Conservation (phyloP, 163 green algal species). For the Smithsoniella earleae region DNA sequence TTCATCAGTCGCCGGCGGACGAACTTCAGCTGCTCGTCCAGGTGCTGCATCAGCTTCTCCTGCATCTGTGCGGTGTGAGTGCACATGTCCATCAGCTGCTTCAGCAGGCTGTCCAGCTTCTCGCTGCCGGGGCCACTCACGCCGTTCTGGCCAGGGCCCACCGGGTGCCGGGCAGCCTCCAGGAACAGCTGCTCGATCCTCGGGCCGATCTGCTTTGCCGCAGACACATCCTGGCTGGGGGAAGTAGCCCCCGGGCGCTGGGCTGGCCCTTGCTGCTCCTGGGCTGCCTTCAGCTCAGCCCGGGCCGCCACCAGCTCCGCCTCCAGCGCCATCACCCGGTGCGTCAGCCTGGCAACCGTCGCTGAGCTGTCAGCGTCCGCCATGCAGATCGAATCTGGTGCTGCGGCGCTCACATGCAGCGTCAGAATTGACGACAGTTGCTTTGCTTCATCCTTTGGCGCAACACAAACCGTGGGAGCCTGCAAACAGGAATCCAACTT, state of each 20-base stretch:
- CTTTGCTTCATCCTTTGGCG: neutral
- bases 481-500: too few relatives aligned
- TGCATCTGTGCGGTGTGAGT: slow-evolving; percentile 12
- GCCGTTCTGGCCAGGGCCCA: neutral
- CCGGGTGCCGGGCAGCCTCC: neutral
- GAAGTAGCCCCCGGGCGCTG: neutral
- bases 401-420: neutral
- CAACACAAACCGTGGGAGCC: neutral
- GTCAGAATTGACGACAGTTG: slow-evolving; percentile 13
- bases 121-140: neutral
- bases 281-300: neutral
- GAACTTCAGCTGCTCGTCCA: slow-evolving; percentile 12
- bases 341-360: neutral
- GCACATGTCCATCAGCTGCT: slow-evolving; percentile 22
- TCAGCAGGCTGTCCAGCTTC: slow-evolving; percentile 13
- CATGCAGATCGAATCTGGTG: neutral
- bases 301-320: neutral
- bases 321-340: neutral
- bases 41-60: slow-evolving; percentile 21
- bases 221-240: neutral
- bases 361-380: neutral
- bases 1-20: slow-evolving; percentile 10
- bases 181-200: neutral
- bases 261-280: neutral
- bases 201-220: neutral